Conservation (phyloP, 768 basidiomycete species). For the Leccinum boreale region DNA sequence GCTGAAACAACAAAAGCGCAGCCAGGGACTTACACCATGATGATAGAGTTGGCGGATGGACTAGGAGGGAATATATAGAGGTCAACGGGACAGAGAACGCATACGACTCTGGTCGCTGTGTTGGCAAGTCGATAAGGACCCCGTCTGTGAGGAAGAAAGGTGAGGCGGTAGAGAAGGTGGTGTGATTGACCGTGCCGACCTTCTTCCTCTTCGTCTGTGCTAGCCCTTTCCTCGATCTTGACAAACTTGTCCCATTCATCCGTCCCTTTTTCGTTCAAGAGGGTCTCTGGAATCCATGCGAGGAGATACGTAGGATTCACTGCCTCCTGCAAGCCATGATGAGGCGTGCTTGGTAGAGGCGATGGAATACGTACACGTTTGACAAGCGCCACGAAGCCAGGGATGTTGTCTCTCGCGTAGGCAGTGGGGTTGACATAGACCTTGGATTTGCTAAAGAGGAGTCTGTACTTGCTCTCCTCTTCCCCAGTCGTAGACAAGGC, state of each 20-base stretch:
- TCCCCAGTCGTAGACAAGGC: slow-evolving; percentile 23
- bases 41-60: slow-evolving; percentile 78
- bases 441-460: slow-evolving; percentile 89
- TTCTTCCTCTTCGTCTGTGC: slow-evolving; percentile 63
- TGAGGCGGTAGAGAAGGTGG: slow-evolving; percentile 1
- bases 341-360: slow-evolving; percentile 2
- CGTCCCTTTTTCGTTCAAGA: slow-evolving; percentile 78
- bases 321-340: slow-evolving; percentile 52
- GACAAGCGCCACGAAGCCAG: slow-evolving; percentile 90
- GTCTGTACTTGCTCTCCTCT: slow-evolving; percentile 62
- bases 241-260: slow-evolving; percentile 90
- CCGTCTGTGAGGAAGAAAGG: slow-evolving; percentile 50
- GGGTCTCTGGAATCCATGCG: slow-evolving; percentile 89
- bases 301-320: slow-evolving; percentile 74
- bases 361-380: slow-evolving; percentile 61
- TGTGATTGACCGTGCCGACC: slow-evolving; percentile 40
- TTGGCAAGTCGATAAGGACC: slow-evolving; percentile 82
- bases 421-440: slow-evolving; percentile 95
- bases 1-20: background rate
- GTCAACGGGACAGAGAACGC: slow-evolving; percentile 93
- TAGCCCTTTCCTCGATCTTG: slow-evolving; percentile 70
- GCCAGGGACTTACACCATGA: slow-evolving; percentile 66
- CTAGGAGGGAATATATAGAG: slow-evolving; percentile 85
- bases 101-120: slow-evolving; percentile 83
- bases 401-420: slow-evolving; percentile 88